Evolutionary conservation across 768 basidiomycete genomes (phyloP).

Genomic region (Leccinum pellstonianum): DNA sequence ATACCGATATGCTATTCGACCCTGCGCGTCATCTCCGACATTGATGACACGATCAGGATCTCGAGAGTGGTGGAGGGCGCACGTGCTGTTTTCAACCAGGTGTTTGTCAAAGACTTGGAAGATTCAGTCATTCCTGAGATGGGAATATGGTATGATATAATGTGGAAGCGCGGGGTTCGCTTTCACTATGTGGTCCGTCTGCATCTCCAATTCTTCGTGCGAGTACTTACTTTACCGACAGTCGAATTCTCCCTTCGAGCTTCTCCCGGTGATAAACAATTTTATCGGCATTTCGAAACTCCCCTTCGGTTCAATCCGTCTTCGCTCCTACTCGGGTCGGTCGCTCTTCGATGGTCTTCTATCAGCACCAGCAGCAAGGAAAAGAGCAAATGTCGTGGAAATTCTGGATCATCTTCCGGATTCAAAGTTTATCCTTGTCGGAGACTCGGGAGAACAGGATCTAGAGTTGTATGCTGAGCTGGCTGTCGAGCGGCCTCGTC

Average conservation of each 20-base stretch:
- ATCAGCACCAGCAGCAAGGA: conserved; percentile 78
- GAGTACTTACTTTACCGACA: conserved; percentile 29
- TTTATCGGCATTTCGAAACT: conserved; percentile 72
- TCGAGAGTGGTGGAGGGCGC: conserved; percentile 80
- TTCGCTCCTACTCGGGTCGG: conserved; percentile 83
- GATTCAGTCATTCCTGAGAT: conserved; percentile 82
- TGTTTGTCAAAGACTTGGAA: conserved; percentile 81
- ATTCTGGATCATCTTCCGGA: conserved; percentile 71
- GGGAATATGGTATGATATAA: conserved; percentile 70
- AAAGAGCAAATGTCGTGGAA: conserved; percentile 78
- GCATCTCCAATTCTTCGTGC: not conserved
- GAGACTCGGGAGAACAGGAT: conserved; percentile 95
- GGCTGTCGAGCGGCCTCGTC: conserved; percentile 64
- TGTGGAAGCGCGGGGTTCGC: conserved; percentile 69
- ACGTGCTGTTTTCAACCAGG: conserved; percentile 81
- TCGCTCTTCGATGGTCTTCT: conserved; percentile 83
- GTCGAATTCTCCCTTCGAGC: conserved; percentile 89
- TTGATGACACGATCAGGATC: conserved; percentile 79
- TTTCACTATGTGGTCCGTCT: conserved; percentile 87
- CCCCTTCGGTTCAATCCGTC: conserved; percentile 72
- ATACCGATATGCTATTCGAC: conserved; percentile 59
- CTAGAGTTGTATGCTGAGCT: conserved; percentile 83
- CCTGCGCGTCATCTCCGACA: conserved; percentile 85
- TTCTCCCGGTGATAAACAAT: conserved; percentile 73
- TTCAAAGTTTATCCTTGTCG: conserved; percentile 79